Conservation (phyloP, 2,329 filamentous ascomycete species). For the Talaromyces sp. region DNA sequence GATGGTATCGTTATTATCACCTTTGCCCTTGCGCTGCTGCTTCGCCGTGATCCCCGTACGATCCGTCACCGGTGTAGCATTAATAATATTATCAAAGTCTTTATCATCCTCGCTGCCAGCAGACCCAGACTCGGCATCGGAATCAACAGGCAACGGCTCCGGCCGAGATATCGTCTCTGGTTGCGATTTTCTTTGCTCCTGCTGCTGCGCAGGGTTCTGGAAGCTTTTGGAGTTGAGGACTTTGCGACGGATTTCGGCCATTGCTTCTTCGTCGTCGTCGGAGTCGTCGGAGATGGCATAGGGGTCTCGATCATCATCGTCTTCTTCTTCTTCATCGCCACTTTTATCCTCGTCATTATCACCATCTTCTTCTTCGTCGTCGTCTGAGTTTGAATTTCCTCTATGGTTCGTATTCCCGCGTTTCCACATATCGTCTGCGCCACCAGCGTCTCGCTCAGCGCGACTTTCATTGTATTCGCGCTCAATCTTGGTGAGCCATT, state of each 20-base stretch:
- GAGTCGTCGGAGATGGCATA: conserved; percentile 74
- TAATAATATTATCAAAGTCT: conserved; percentile 88
- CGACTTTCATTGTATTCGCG: conserved; percentile 80
- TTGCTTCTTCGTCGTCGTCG: conserved; percentile 82
- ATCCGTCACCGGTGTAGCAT: conserved; percentile 85
- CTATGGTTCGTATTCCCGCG: conserved; percentile 79
- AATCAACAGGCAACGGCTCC: conserved; percentile 52
- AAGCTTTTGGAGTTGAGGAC: conserved; percentile 93
- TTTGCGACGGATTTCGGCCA: conserved; percentile 85
- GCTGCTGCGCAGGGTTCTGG: conserved; percentile 49
- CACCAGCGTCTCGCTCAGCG: conserved; percentile 54
- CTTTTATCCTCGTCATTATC: conserved; percentile 42
- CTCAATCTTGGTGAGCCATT: conserved; percentile 87
- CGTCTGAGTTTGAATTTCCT: conserved; percentile 50
- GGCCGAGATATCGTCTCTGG: conserved; percentile 61
- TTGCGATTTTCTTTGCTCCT: conserved; percentile 42
- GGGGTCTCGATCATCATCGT: conserved; percentile 53
- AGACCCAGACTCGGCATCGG: conserved; percentile 67
- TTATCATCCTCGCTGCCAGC: conserved; percentile 58
- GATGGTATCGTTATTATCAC: conserved; percentile 32
- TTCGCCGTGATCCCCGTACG: conserved; percentile 67
- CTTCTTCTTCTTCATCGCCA: conserved; percentile 45
- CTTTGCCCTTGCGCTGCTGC: conserved; percentile 49
- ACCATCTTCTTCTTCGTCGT: conserved; percentile 38
- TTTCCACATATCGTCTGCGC: conserved; percentile 74